Evolutionary conservation across 345 rosid species (phyloP).

Genomic region (Excoecaria cochinchinensis): DNA sequence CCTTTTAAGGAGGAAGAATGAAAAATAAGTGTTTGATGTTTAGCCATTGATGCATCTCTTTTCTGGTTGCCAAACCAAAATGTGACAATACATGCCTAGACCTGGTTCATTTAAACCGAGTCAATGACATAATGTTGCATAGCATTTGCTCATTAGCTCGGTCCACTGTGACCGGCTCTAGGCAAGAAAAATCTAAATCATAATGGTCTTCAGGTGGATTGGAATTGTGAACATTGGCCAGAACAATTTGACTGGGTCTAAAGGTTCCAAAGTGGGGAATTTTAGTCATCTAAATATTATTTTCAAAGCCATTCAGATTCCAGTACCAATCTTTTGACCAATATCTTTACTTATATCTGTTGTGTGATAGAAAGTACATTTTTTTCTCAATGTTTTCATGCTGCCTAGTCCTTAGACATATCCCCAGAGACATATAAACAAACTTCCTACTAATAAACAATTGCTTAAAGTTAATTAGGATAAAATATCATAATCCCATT

Average conservation of each 20-base stretch:
- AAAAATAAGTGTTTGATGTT: neutral
- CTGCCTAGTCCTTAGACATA: slow-evolving; percentile 19
- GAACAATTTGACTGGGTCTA: neutral
- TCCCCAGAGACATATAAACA: slow-evolving; percentile 7
- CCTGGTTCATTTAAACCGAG: too few species aligned
- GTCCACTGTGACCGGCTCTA: too few species aligned
- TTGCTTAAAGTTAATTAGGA: slow-evolving; percentile 12
- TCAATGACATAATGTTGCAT: too few species aligned
- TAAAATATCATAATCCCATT: slow-evolving; percentile 10
- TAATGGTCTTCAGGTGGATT: neutral
- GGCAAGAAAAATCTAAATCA: neutral
- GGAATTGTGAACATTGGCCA: neutral
- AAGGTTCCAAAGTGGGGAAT: neutral
- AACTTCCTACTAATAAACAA: slow-evolving; percentile 11
- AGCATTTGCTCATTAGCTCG: too few species aligned
- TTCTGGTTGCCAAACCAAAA: neutral
- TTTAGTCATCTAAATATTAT: neutral
- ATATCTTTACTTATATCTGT: neutral
- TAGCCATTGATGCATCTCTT: neutral
- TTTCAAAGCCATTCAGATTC: slow-evolving; percentile 4
- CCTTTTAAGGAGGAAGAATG: neutral
- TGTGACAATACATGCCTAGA: too few species aligned
- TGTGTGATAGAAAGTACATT: neutral
- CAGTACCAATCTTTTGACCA: slow-evolving; percentile 15
- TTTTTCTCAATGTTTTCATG: slow-evolving; percentile 18